A percentile compares a stretch with the other conserved stretches of the same genome.
Evolutionary conservation across 768 basidiomycete species (phyloP).

Genomic region (Kwoniella dejecticola): DNA sequence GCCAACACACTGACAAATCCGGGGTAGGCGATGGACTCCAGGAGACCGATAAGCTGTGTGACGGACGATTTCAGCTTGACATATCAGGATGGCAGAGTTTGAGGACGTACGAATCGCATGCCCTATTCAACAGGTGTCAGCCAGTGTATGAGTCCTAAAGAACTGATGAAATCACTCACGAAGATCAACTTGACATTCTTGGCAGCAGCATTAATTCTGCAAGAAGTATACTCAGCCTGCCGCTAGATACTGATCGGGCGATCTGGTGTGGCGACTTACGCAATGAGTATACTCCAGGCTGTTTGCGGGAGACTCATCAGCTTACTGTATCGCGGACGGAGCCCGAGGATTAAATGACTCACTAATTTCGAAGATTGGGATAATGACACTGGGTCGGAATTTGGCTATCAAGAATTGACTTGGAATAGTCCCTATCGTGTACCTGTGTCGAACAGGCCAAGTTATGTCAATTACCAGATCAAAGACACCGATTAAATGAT

Average conservation of each 20-base stretch:
- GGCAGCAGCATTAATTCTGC: constrained; percentile 4
- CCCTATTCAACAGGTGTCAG: neutral
- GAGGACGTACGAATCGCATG: constrained; percentile 5
- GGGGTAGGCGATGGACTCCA: constrained; percentile 5
- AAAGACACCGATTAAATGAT: too few species aligned
- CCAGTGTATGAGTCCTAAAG: too few species aligned
- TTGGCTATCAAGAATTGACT: constrained; percentile 6
- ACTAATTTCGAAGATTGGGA: constrained; percentile 10
- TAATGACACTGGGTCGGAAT: constrained; percentile 3
- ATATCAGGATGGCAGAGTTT: neutral
- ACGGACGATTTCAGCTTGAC: neutral
- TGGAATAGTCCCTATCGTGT: constrained; percentile 2
- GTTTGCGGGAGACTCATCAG: neutral
- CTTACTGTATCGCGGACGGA: too few species aligned
- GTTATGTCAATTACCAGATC: too few species aligned
- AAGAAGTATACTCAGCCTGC: neutral
- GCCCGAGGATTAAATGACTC: too few species aligned
- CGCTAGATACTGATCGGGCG: neutral
- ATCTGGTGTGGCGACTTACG: neutral
- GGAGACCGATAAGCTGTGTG: constrained; percentile 5
- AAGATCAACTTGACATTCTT: constrained; percentile 8
- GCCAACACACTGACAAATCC: constrained; percentile 5
- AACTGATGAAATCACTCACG: neutral
- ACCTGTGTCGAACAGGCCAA: too few species aligned
- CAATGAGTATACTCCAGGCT: constrained; percentile 3